Base-by-base conservation (phyloP, 768 basidiomycete species). In the Macrocybe gigantea region DNA sequence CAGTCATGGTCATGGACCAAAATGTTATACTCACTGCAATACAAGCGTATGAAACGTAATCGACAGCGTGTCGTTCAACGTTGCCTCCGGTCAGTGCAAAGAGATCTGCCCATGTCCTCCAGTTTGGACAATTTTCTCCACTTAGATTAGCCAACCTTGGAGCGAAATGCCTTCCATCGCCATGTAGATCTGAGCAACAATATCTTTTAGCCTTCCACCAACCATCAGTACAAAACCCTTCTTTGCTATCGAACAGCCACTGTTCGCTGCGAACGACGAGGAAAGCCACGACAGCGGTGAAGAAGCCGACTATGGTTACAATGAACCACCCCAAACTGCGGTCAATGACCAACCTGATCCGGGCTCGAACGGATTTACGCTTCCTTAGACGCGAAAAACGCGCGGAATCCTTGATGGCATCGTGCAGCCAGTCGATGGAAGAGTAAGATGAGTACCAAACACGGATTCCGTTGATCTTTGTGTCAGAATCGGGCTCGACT, bases 391-490 rank as follows among this genome's bases (percentile, higher is more conserved):
- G 76, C 33, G 85, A 78, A 53, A 87, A 85, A 30, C 93, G 86
- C 6, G 79, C 78, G 0, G 92, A 91, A 60, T 95, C 92, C 64
- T 96, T 94, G 71, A 97, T 91, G 36, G 90, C 79, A 68, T 97
- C 95, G 58, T 97, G 95, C 46, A 97, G 72, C 95, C 94, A 97
- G 65, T 97, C 93, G 48, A 95, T 86, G 13, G 88, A 92, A 0
- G 89, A 83, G 68, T 84, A 95, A 2, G 88, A 89, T 8, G 86
- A 83, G 64, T 92, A 93, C 90, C 85, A 89, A 33, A 93, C 89
- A 29, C 91, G 85, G 48, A 91, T 83, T 33, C 93, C 93, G 55
- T 95, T 95, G 42, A 82, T 80, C 58, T 80, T 82, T 32, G 80
- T 73, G 48, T 82, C 84, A 12, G 74, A 62, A 39, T 77, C 80